These are phyloP conservation scores for Phytophthora pinifolia DNA, from an alignment of 352 stramenopile genomes.

Conservation along the genomic window DNA sequence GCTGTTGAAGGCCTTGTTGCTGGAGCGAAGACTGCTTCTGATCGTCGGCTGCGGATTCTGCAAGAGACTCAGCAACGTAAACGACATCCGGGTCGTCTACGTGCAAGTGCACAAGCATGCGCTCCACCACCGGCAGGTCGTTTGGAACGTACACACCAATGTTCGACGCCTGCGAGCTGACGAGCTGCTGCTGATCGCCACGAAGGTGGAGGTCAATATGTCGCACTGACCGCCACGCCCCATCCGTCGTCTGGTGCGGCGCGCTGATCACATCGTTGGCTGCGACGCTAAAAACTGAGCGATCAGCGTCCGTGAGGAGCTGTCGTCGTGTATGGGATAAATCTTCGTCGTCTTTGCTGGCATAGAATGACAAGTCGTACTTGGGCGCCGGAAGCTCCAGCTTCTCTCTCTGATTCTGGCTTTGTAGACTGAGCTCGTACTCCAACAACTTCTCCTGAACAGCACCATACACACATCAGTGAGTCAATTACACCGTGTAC, in stretches of 20 bases:
- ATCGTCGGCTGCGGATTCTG: background rate
- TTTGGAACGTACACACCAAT: slow-evolving; percentile 82
- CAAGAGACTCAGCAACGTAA: slow-evolving; percentile 38
- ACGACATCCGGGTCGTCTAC: slow-evolving; percentile 51
- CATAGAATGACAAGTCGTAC: slow-evolving; percentile 56
- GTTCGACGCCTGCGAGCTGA: slow-evolving; percentile 69
- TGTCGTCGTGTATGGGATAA: slow-evolving; percentile 28
- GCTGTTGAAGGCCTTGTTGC: slow-evolving; percentile 18
- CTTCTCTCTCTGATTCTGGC: slow-evolving; percentile 23
- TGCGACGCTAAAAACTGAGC: slow-evolving; percentile 47
- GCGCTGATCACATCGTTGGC: slow-evolving; percentile 63
- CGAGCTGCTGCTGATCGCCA: slow-evolving; percentile 44
- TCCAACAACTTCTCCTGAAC: slow-evolving; percentile 80
- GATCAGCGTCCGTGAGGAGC: slow-evolving; percentile 40
- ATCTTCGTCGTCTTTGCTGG: slow-evolving; percentile 30
- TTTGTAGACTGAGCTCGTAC: slow-evolving; percentile 70
- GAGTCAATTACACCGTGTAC: background rate
- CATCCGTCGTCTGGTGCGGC: slow-evolving; percentile 55
- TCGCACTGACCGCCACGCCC: slow-evolving; percentile 59
- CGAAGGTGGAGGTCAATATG: slow-evolving; percentile 66
- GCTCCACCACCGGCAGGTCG: slow-evolving; percentile 43
- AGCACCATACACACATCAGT: background rate
- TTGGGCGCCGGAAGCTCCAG: slow-evolving; percentile 35
- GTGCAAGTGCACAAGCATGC: slow-evolving; percentile 49
- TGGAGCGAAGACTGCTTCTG: slow-evolving; percentile 19